Base-by-base conservation (phyloP, 129 eudicot species). In the Gnaphalium uliginosum region DNA sequence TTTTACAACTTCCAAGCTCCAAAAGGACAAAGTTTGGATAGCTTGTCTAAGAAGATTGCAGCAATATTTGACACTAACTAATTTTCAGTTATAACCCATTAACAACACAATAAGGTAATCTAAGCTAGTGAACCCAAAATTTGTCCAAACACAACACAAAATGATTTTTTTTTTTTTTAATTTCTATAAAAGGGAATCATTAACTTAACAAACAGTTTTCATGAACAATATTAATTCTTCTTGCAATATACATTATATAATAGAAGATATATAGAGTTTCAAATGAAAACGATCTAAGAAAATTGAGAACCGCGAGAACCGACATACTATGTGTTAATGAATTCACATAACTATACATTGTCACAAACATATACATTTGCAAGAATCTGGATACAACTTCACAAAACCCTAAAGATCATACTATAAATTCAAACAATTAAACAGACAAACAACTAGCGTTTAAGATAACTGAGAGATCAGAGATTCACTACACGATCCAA, bases 291-390 rank as follows among this genome's bases (percentile, higher is more conserved):
- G n/a, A n/a, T n/a, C n/a, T n/a, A n/a, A n/a, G n/a, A n/a, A n/a
- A n/a, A n/a, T n/a, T n/a, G n/a, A n/a, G n/a, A n/a, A n/a, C n/a
- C n/a, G n/a, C n/a, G n/a, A n/a, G n/a, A n/a, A n/a, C n/a, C n/a
- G n/a, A n/a, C n/a, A n/a, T n/a, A n/a, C n/a, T n/a, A n/a, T n/a
- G n/a, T n/a, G n/a, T n/a, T n/a, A n/a, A n/a, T n/a, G n/a, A n/a
- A n/a, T n/a, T n/a, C n/a, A n/a, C n/a, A n/a, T n/a, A 56, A 3
- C 64, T 23, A 58, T 58, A 19, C 64, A 58, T 58, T 58, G 64
- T 58, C 64, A 23, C 64, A 23, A 23, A 58, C 64, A 58, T 58
- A 21, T 14, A 8, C 4, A 59, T 10, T 59, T 59, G 14, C 30
- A 24, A 11, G 0, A 7, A 24, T 24, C 33, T 60, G 66, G 18